A percentile compares a stretch with the other conserved stretches of the same genome.
Evolutionary conservation across 257 asterid species (phyloP).

Genomic region (Verbascum thapsus): DNA sequence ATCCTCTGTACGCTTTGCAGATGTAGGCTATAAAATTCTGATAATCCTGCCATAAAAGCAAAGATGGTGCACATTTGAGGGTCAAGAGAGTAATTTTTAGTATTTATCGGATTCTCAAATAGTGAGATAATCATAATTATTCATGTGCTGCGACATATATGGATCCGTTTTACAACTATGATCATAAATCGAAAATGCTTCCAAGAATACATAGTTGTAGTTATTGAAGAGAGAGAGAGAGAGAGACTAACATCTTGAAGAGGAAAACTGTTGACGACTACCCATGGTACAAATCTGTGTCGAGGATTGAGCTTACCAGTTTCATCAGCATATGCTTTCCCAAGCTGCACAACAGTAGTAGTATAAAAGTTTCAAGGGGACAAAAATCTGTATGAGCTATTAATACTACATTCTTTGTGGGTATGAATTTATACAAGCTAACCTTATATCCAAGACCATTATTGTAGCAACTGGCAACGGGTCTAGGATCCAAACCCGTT

Average conservation of each 20-base stretch:
- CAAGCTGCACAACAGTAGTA: constrained; percentile 78
- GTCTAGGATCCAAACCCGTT: constrained; percentile 46
- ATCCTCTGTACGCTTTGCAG: constrained; percentile 70
- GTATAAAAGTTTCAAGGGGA: no score
- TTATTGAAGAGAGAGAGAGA: constrained; percentile 5
- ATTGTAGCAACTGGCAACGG: constrained; percentile 59
- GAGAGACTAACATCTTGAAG: constrained; percentile 61
- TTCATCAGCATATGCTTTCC: constrained; percentile 66
- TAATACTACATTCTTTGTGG: neutral
- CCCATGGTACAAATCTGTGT: constrained; percentile 91
- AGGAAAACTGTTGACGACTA: constrained; percentile 68
- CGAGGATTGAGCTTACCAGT: constrained; percentile 68
- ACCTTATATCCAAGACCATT: constrained; percentile 69
- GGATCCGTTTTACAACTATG: no score
- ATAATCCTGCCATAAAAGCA: constrained; percentile 57
- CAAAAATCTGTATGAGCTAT: no score
- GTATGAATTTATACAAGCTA: neutral
- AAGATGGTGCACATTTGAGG: neutral
- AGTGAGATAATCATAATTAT: no score
- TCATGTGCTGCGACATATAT: no score
- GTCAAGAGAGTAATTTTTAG: neutral
- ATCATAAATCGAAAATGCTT: no score
- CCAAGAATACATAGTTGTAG: no score
- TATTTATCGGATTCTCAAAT: no score
- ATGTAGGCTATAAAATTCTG: constrained; percentile 61